These are phyloP conservation scores for Arabidopsis thaliana DNA, from an alignment of 345 rosid species.

Conservation along the genomic window DNA sequence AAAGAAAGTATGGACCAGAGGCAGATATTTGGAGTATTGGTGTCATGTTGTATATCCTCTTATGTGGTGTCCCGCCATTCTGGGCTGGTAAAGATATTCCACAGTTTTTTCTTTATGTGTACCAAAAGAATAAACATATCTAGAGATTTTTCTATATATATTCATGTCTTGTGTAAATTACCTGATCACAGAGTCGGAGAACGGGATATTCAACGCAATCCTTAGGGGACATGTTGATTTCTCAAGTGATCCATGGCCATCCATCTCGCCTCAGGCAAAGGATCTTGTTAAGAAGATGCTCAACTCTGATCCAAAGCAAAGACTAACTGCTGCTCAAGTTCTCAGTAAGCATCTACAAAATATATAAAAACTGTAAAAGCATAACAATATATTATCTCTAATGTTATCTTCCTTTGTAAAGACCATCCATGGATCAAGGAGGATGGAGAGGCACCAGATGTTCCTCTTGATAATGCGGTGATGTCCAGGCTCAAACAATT, in stretches of 20 bases:
- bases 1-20: slow-evolving; percentile 69
- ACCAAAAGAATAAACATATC: background rate
- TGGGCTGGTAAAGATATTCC: slow-evolving; percentile 62
- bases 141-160: background rate
- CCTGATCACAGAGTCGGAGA: slow-evolving; percentile 57
- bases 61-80: slow-evolving; percentile 75
- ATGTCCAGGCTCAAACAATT: slow-evolving; percentile 76
- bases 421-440: slow-evolving; percentile 84
- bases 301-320: slow-evolving; percentile 64
- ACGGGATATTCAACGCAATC: slow-evolving; percentile 69
- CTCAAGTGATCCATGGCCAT: slow-evolving; percentile 70
- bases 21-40: slow-evolving; percentile 81
- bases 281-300: slow-evolving; percentile 70
- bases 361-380: slow-evolving; percentile 17
- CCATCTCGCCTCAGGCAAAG: slow-evolving; percentile 61
- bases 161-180: slow-evolving; percentile 5
- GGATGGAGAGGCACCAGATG: slow-evolving; percentile 85
- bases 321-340: slow-evolving; percentile 63
- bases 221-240: slow-evolving; percentile 59
- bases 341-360: slow-evolving; percentile 50
- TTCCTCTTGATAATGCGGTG: slow-evolving; percentile 83
- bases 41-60: slow-evolving; percentile 68
- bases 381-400: background rate
- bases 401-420: slow-evolving; percentile 17
- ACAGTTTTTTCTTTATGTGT: background rate